A percentile compares a stretch with the other conserved stretches of the same genome.
Conservation (phyloP, 1,139 yeast species). For the Geotrichum citri-aurantii region DNA sequence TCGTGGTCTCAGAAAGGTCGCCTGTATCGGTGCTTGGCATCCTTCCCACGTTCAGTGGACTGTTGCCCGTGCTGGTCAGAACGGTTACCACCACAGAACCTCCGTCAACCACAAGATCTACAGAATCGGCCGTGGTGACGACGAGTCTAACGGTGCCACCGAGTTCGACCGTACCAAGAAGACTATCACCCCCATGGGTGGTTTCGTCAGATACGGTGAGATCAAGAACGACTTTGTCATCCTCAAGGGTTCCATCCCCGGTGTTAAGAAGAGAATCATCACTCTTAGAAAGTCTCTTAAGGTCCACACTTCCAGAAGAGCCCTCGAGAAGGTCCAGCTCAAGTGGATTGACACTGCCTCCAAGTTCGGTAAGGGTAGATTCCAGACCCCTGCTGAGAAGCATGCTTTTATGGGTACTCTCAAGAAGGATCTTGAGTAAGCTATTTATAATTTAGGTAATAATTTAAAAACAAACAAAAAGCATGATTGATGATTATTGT, state of each 20-base stretch:
- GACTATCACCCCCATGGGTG: slow-evolving; percentile 99
- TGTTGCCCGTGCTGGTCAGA: slow-evolving; percentile 99
- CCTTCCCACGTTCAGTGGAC: slow-evolving; percentile 99
- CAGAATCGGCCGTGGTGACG: slow-evolving; percentile 97
- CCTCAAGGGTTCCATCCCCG: slow-evolving; percentile 99
- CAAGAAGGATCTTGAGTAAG: slow-evolving; percentile 71
- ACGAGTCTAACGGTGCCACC: slow-evolving; percentile 91
- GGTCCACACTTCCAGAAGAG: slow-evolving; percentile 97
- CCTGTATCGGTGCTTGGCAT: slow-evolving; percentile 99
- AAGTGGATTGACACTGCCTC: slow-evolving; percentile 99
- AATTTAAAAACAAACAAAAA: background rate
- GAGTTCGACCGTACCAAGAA: slow-evolving; percentile 99
- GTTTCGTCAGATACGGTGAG: slow-evolving; percentile 98
- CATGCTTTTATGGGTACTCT: slow-evolving; percentile 99
- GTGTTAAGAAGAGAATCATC: slow-evolving; percentile 98
- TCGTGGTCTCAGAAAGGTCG: slow-evolving; percentile 99
- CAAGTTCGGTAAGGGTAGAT: slow-evolving; percentile 99
- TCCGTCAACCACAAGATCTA: slow-evolving; percentile 99
- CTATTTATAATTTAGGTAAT: background rate
- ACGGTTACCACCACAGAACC: slow-evolving; percentile 99
- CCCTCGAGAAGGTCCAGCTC: slow-evolving; percentile 91
- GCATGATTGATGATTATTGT: background rate
- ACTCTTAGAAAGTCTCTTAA: slow-evolving; percentile 98
- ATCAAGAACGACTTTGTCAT: slow-evolving; percentile 96
- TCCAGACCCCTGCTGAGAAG: slow-evolving; percentile 99